Base-by-base conservation (phyloP, 305 asterid species). In the Solanum aculeatissimum region DNA sequence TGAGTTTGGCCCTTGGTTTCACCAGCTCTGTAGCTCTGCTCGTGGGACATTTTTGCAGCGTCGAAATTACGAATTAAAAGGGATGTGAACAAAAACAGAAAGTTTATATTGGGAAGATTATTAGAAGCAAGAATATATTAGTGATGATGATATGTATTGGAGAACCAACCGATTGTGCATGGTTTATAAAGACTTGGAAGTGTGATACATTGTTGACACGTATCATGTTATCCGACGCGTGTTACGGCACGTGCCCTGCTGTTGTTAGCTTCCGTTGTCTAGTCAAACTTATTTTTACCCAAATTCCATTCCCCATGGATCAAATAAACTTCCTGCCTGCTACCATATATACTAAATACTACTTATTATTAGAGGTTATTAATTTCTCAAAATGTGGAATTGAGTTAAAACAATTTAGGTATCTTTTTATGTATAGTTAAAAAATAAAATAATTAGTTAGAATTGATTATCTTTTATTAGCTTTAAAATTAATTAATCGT, bases 1-100 rank as follows among this genome's bases (percentile, higher is more conserved):
- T 93, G 90, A 66, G 94, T 86, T 6, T 86, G 97, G 77, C 94
- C 98, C 91, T 92, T 93, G 92, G 97, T 90, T 89, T 94, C 97
- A 29, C 97, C 98, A 53, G 95, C 93, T 54, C 21, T 89, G 91
- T 84, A 92, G 87, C 86, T 86, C 85, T 90, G 91, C 8, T 92
- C 89, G 23, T 88, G 87, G 60, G 97, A 90, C 98, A 92, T 95
- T 80, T 78, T 80, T 10, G 8, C 25, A 54, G 49, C 18, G 49
- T 66, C 21, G 66, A 21, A 58, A 15, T 58, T 2, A 58, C 66
- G 23, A 58, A 40, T 40, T 40, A 12, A 47, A 47, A 45, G 1
- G 53, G 69, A 54, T 35, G 72, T 18, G 27, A 58, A 10, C 27
- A 23, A 38, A 60, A 43, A n/a, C 43, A 23, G 15, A 9, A 18